Evolutionary conservation across 2,329 filamentous ascomycete genomes (phyloP).

Genomic region (Phoma herbarum): DNA sequence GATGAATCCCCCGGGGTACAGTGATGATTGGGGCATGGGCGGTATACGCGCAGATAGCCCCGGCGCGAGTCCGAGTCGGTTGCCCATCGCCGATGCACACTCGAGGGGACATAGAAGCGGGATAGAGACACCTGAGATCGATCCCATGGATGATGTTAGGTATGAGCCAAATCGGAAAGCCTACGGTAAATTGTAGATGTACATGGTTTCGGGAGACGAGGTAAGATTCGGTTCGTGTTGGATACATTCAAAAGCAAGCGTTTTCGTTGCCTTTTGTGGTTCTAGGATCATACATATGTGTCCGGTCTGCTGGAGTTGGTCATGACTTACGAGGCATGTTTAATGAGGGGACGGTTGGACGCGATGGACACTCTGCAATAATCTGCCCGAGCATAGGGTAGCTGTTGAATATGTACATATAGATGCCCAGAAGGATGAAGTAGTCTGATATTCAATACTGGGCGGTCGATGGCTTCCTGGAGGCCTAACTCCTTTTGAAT

Average conservation of each 20-base stretch:
- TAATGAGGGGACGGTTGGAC: too few relatives aligned
- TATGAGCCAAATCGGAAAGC: constrained; percentile 3
- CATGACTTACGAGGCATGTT: background rate
- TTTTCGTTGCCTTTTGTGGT: too few relatives aligned
- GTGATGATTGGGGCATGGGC: constrained; percentile 16
- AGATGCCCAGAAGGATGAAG: background rate
- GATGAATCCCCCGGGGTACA: constrained; percentile 28
- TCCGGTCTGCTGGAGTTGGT: background rate
- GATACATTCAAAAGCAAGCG: constrained; percentile 11
- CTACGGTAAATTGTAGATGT: background rate
- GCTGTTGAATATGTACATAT: background rate
- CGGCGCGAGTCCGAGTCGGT: background rate
- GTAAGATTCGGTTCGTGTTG: background rate
- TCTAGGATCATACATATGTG: too few relatives aligned
- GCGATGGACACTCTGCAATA: too few relatives aligned
- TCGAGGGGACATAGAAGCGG: background rate
- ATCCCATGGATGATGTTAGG: background rate
- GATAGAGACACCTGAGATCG: background rate
- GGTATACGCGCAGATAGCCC: constrained; percentile 3
- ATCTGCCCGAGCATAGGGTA: too few relatives aligned
- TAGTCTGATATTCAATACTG: too few relatives aligned
- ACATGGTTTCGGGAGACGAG: background rate
- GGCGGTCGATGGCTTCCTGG: too few relatives aligned
- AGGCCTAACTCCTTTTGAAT: background rate
- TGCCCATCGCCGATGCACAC: constrained; percentile 13